Percentiles rank a stretch among this genome's conserved stretches.
Conservation (phyloP, 345 rosid genomes). For the Dipteronia dyeriana region DNA sequence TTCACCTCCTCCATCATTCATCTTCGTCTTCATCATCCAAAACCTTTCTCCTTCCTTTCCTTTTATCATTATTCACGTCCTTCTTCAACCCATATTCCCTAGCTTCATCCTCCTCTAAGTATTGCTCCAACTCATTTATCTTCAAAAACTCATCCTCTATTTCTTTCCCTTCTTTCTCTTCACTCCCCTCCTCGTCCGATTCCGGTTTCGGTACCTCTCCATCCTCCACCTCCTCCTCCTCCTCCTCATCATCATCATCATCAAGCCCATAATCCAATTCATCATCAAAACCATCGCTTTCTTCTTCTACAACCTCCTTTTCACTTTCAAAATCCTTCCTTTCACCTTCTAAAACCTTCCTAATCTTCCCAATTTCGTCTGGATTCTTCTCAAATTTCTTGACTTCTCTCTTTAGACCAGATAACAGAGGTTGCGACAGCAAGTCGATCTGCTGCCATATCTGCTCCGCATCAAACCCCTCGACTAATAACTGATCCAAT, state of each 20-base stretch:
- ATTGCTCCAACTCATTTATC: conserved; percentile 71
- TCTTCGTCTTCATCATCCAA: conserved; percentile 41
- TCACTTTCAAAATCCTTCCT: conserved; percentile 17
- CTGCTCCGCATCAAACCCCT: conserved; percentile 90
- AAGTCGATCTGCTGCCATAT: conserved; percentile 97
- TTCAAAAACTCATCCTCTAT: conserved; percentile 85
- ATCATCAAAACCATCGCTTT: conserved; percentile 42
- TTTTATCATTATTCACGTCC: conserved; percentile 13
- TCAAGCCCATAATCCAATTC: conserved; percentile 30
- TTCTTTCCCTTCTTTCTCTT: conserved; percentile 31
- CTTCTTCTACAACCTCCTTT: conserved; percentile 31
- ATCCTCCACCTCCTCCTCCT: conserved; percentile 34
- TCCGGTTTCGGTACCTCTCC: conserved; percentile 30
- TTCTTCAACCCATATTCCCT: conserved; percentile 64
- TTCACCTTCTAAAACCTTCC: conserved; percentile 27
- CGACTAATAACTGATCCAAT: conserved; percentile 60
- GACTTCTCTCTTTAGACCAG: conserved; percentile 56
- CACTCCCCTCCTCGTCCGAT: conserved; percentile 7
- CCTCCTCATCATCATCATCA: conserved; percentile 35
- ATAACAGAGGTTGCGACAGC: conserved; percentile 62
- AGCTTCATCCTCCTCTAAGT: conserved; percentile 75
- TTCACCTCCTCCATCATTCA: conserved; percentile 29
- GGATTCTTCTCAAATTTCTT: conserved; percentile 61
- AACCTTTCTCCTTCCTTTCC: conserved; percentile 29
- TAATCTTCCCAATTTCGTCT: conserved; percentile 41